Evolutionary conservation across 257 asterid genomes (phyloP).

Genomic region (Leonotis leonurus): DNA sequence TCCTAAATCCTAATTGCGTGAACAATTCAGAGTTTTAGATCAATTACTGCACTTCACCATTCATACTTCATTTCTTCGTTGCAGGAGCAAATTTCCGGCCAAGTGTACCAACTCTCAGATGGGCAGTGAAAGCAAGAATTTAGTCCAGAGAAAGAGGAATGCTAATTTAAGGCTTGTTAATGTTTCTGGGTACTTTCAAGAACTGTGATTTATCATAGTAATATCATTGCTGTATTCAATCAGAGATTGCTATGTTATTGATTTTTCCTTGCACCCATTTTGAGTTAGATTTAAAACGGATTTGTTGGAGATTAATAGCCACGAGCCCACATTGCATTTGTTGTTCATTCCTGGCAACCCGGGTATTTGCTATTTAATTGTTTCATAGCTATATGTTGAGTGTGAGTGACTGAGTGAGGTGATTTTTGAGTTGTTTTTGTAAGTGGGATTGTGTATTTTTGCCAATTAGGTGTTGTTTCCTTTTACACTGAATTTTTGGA

Average conservation of each 20-base stretch:
- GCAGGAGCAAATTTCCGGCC: slow-evolving; percentile 23
- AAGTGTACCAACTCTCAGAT: slow-evolving; percentile 21
- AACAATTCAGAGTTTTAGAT: neutral
- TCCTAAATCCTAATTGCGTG: neutral
- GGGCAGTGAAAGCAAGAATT: slow-evolving; percentile 37
- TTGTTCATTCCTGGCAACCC: slow-evolving; percentile 93
- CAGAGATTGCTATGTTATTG: neutral
- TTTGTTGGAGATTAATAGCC: slow-evolving; percentile 62
- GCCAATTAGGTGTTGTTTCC: slow-evolving; percentile 63
- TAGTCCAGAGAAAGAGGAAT: slow-evolving; percentile 24
- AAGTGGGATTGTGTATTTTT: slow-evolving; percentile 16
- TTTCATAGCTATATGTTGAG: neutral
- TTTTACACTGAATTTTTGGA: slow-evolving; percentile 75
- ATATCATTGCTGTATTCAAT: neutral
- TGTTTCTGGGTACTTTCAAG: slow-evolving; percentile 45
- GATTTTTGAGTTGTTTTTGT: neutral
- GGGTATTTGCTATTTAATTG: slow-evolving; percentile 56
- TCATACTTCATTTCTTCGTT: slow-evolving; percentile 6
- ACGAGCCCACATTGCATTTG: slow-evolving; percentile 52
- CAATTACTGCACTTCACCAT: neutral
- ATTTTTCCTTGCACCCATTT: slow-evolving; percentile 4
- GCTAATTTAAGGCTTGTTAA: slow-evolving; percentile 41
- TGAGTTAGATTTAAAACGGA: slow-evolving; percentile 54
- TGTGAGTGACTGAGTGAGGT: neutral
- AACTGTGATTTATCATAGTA: neutral